These are phyloP conservation scores for Phytopythium vexans DNA, from an alignment of 352 stramenopile genomes.

Conservation along the genomic window DNA sequence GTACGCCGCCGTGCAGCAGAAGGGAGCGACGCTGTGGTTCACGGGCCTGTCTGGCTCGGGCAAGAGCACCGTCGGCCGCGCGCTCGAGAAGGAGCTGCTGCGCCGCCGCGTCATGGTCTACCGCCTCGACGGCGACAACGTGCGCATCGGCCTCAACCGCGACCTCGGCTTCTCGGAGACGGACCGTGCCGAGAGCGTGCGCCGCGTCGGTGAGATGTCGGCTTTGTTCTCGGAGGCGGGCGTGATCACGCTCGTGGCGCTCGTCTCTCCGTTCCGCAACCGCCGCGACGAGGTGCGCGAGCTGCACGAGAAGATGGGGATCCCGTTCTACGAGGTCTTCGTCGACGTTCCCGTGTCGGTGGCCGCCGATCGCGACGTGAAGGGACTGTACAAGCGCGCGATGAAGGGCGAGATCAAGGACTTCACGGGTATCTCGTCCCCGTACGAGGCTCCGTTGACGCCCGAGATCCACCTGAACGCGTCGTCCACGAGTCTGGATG, in stretches of 20 bases:
- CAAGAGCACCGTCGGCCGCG: conserved; percentile 97
- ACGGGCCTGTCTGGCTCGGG: conserved; percentile 96
- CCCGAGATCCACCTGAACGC: conserved; percentile 96
- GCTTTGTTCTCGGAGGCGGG: conserved; percentile 96
- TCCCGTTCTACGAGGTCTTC: conserved; percentile 99
- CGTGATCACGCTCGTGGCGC: conserved; percentile 96
- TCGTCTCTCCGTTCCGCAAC: conserved; percentile 95
- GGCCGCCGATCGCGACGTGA: conserved; percentile 96
- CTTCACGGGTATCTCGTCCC: conserved; percentile 98
- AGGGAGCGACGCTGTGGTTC: conserved; percentile 98
- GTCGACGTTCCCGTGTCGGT: conserved; percentile 97
- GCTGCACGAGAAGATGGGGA: conserved; percentile 89
- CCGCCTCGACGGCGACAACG: conserved; percentile 97
- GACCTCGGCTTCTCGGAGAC: conserved; percentile 95
- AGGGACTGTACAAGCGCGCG: conserved; percentile 94
- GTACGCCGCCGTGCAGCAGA: conserved; percentile 88
- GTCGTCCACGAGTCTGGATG: conserved; percentile 93
- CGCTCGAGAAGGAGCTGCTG: conserved; percentile 95
- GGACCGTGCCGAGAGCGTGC: conserved; percentile 95
- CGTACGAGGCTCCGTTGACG: conserved; percentile 94
- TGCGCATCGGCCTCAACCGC: conserved; percentile 97
- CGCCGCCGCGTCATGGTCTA: conserved; percentile 95
- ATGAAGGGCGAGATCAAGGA: conserved; percentile 96
- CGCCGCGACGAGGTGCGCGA: conserved; percentile 94
- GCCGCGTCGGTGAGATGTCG: conserved; percentile 96